Base-by-base conservation (phyloP, 306 rosid species). In the Begonia masoniana region DNA sequence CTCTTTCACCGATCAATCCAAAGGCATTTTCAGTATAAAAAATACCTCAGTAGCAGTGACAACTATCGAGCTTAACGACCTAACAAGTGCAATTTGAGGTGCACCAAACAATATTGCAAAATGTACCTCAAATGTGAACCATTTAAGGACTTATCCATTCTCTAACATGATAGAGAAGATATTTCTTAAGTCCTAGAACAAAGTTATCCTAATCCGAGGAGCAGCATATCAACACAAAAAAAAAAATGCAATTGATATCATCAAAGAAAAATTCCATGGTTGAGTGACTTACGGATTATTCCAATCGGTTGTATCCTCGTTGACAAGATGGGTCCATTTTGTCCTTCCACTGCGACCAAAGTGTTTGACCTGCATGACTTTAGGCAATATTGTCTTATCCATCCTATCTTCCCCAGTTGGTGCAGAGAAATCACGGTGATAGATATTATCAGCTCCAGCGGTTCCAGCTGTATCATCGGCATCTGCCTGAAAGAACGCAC, bases 361-460 rank as follows among this genome's bases (percentile, higher is more conserved):
- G 78, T 91, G 97, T 77, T 85, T 91, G 69, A 91, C 96, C 74
- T 91, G 97, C 97, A 85, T 85, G 61, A 91, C 94, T 78, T 83
- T 91, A 9, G 97, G 97, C 63, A 91, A 68, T 56, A 83, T 83
- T 51, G 96, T 82, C 78, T 91, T 91, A 73, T 91, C 88, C 97
- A 91, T 81, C 74, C 77, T 91, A 72, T 91, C 97, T 74, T 91
- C 97, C 53, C 96, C 97, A 19, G 96, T 91, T 41, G 94, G 96
- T 43, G 97, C 73, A 65, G 97, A 85, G 82, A 80, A 85, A 77
- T 91, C 97, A 10, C 97, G 97, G 5, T 41, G 3, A 43, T 17
- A 85, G 59, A 85, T 91, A 47, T 36, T 24, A 50, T 82, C 96
- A 36, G 63, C 10, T 59, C 87, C 87, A 51, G 21, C 68, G 3